Conservation (phyloP, 495 filamentous ascomycete species). For the Tuber borchii region DNA sequence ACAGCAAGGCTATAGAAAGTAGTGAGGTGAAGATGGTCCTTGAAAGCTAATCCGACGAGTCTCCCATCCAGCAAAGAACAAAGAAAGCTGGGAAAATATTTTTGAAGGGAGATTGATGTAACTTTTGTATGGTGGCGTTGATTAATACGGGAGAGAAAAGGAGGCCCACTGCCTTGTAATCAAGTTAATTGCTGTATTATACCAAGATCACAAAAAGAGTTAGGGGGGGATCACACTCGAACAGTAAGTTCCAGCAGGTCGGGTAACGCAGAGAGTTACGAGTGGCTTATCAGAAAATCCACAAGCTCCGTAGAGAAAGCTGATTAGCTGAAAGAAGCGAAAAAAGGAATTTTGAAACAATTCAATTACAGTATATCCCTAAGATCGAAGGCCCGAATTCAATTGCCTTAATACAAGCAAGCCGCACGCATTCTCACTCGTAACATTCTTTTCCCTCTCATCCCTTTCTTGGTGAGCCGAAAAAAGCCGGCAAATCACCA, state of each 20-base stretch:
- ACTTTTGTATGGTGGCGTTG: slow-evolving; percentile 5
- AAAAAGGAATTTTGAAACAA: neutral
- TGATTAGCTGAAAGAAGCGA: neutral
- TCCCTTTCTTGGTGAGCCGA: neutral
- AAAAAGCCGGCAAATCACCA: neutral
- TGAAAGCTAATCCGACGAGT: slow-evolving; percentile 9
- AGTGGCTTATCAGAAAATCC: neutral
- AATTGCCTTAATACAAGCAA: neutral
- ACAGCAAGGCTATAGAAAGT: neutral
- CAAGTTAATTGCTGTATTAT: neutral
- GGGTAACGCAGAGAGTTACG: neutral
- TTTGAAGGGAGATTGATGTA: neutral
- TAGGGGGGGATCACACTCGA: neutral
- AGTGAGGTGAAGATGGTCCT: neutral
- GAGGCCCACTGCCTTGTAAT: neutral
- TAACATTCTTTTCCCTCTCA: neutral
- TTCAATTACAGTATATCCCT: neutral
- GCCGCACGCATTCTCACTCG: neutral
- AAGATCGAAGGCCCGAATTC: neutral
- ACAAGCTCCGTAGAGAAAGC: neutral
- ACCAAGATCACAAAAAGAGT: neutral
- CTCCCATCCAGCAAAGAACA: slow-evolving; percentile 17
- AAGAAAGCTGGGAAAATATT: slow-evolving; percentile 6
- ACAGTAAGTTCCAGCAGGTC: neutral
- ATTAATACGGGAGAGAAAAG: neutral